Conservation (phyloP, 2,329 filamentous ascomycete species). For the Microcyclospora tardicrescens region DNA sequence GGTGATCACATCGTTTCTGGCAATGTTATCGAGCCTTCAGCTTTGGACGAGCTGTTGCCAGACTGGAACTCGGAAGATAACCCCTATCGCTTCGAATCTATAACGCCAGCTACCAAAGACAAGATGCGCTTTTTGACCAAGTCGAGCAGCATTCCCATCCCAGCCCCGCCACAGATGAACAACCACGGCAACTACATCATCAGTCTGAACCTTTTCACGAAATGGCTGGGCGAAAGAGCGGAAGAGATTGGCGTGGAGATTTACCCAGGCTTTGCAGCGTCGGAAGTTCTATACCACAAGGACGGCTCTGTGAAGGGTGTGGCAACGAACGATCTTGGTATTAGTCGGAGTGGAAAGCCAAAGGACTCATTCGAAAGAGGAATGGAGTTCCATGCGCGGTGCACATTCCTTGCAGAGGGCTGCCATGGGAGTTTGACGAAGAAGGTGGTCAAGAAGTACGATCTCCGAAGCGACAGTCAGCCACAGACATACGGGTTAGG, state of each 20-base stretch:
- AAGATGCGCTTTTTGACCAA: constrained; percentile 92
- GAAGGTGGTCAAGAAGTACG: constrained; percentile 87
- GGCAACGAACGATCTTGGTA: constrained; percentile 86
- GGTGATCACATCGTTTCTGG: constrained; percentile 93
- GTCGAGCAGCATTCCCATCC: constrained; percentile 62
- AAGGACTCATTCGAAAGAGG: constrained; percentile 89
- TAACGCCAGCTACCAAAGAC: constrained; percentile 70
- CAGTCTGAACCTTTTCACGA: constrained; percentile 84
- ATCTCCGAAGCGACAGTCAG: constrained; percentile 75
- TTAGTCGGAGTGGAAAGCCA: constrained; percentile 66
- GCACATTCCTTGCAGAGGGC: constrained; percentile 86
- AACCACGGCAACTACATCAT: constrained; percentile 98
- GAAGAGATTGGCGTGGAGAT: constrained; percentile 93
- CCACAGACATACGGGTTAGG: constrained; percentile 92
- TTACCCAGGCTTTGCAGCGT: constrained; percentile 89
- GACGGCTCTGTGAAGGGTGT: constrained; percentile 89
- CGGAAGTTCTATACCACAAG: constrained; percentile 73
- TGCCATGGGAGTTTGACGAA: constrained; percentile 94
- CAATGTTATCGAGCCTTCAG: constrained; percentile 82
- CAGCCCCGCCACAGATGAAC: constrained; percentile 90
- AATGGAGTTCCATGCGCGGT: constrained; percentile 93
- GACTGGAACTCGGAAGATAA: constrained; percentile 89
- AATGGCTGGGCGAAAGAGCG: constrained; percentile 92
- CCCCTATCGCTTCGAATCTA: constrained; percentile 72
- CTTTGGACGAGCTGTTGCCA: constrained; percentile 79